Base-by-base conservation (phyloP, 768 basidiomycete genomes). In the Steccherinum ochraceum region DNA sequence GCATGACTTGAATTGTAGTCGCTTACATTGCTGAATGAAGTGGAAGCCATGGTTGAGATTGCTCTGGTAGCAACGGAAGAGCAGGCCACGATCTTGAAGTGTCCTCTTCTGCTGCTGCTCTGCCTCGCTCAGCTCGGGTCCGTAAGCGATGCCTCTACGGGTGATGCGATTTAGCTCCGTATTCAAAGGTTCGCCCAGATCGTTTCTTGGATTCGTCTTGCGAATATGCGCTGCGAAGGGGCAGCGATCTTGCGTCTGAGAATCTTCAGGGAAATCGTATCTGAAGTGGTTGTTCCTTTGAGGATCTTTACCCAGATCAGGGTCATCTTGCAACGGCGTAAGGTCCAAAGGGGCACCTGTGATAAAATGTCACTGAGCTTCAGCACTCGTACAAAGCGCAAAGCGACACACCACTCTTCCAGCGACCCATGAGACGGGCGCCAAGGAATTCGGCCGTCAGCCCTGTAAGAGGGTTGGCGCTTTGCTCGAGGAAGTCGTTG, bases 121-220 rank as follows among this genome's bases (percentile, higher is more conserved):
- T 2, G 63, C 62, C 3, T 53, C 46, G 1, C 75, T 74, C 12
- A 77, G 63, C 59, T 78, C 77, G 19, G 78, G 75, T 1, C 79
- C 79, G 56, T 76, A 81, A 45, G 74, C 75, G 41, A 77, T 67
- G 20, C 77, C 73, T 24, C 75, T 68, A 27, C 78, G 73, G 56
- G 73, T 68, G 55, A 79, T 78, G 40, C 74, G 71, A 19, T 58
- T 50, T 16, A 24, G 52, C 16, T 35, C 30, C 20, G 35, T 52
- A 26, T 58, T 51, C 12, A 55, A 50, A 3, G 53, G 12, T n/a
- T n/a, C 24, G 13, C 5, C 13, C 10, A 66, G 53, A 40, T 66
- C 64, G 18, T 53, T 54, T 12, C 64, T 56, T 1, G 64, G 64
- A 45, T 61, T 60, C 24, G 63, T 59, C 58, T 66, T 66, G 49